A percentile compares a stretch with the other conserved stretches of the same genome.
Evolutionary conservation across 2,329 filamentous ascomycete genomes (phyloP).

Genomic region (Balansia obtecta): DNA sequence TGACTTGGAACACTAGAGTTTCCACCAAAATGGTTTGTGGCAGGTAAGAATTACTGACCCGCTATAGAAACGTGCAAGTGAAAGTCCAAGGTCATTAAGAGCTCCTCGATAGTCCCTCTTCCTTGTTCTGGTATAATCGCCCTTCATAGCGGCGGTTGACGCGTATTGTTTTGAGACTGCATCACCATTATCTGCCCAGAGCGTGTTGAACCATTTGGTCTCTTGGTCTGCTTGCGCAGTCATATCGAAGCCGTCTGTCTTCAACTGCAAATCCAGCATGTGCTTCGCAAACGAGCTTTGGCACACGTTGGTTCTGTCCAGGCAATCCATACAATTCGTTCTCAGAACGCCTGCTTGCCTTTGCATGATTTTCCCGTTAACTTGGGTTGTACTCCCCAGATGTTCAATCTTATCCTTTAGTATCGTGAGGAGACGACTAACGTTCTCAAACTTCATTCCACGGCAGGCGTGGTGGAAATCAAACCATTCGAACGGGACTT

Average conservation of each 20-base stretch:
- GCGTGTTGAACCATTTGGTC: slow-evolving; percentile 85
- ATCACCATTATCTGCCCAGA: slow-evolving; percentile 97
- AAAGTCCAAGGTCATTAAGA: slow-evolving; percentile 80
- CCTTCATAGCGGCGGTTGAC: slow-evolving; percentile 89
- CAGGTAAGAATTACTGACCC: slow-evolving; percentile 32
- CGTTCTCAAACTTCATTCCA: slow-evolving; percentile 97
- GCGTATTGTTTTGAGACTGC: slow-evolving; percentile 93
- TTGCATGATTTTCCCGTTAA: slow-evolving; percentile 27
- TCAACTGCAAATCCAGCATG: slow-evolving; percentile 69
- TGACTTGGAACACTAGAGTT: not conserved
- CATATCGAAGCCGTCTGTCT: slow-evolving; percentile 62
- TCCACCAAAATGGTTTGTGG: not conserved
- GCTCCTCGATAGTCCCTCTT: slow-evolving; percentile 88
- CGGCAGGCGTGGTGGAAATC: slow-evolving; percentile 89
- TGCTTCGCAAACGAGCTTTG: slow-evolving; percentile 83
- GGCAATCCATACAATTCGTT: slow-evolving; percentile 97
- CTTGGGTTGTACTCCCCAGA: slow-evolving; percentile 57
- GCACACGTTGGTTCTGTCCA: slow-evolving; percentile 91
- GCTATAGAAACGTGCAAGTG: slow-evolving; percentile 62
- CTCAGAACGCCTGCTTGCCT: slow-evolving; percentile 67
- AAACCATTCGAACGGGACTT: slow-evolving; percentile 75
- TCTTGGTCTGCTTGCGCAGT: slow-evolving; percentile 63
- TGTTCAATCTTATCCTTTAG: slow-evolving; percentile 55
- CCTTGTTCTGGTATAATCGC: slow-evolving; percentile 84
- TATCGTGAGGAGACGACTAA: slow-evolving; percentile 62